Percentiles rank a stretch among this genome's conserved stretches.
Evolutionary conservation across 2,329 filamentous ascomycete genomes (phyloP).

Genomic region (Talaromyces funiculosus): DNA sequence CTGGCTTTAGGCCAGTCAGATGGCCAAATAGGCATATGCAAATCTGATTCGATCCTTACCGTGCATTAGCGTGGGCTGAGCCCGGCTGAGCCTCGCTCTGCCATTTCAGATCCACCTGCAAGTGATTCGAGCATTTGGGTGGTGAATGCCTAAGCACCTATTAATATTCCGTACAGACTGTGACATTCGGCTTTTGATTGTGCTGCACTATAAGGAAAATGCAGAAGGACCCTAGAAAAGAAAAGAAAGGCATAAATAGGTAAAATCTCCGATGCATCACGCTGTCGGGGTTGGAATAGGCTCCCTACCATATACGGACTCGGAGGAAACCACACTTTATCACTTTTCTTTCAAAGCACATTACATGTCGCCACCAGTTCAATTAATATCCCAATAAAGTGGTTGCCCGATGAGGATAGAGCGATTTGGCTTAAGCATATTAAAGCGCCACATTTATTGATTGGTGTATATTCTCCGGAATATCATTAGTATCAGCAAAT

Average conservation of each 20-base stretch:
- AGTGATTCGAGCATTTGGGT: slow-evolving; percentile 1
- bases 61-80: slow-evolving; percentile 15
- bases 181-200: neutral
- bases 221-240: neutral
- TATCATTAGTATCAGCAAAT: neutral
- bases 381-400: neutral
- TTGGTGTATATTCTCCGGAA: slow-evolving; percentile 6
- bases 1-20: slow-evolving; percentile 10
- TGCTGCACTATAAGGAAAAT: neutral
- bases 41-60: slow-evolving; percentile 12
- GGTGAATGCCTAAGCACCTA: neutral
- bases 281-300: neutral
- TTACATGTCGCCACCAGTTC: neutral
- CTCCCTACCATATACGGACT: neutral
- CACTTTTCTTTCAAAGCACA: neutral
- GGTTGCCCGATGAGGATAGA: neutral
- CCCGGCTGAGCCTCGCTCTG: slow-evolving; percentile 12
- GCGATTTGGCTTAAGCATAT: neutral
- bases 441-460: slow-evolving; percentile 1
- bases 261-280: neutral
- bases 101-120: neutral
- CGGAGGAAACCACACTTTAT: neutral
- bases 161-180: neutral
- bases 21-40: slow-evolving; percentile 1
- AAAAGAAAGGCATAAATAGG: neutral